Conservation (phyloP, 306 rosid genomes). For the Fragaria nilgerrensis region DNA sequence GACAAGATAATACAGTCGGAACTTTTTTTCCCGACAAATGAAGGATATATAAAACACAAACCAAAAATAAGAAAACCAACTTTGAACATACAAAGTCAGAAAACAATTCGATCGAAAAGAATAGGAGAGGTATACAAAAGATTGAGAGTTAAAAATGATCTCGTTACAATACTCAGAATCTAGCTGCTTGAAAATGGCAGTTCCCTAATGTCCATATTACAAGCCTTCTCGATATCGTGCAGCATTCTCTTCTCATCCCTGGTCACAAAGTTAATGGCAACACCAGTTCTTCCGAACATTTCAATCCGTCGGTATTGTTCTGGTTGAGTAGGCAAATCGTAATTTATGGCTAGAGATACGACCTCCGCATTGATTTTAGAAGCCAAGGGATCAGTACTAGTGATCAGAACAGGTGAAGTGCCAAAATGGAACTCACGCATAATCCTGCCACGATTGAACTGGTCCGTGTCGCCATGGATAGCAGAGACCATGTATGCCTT, state of each 20-base stretch:
- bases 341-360: constrained; percentile 82
- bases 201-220: constrained; percentile 74
- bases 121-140: background rate
- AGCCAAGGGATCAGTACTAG: constrained; percentile 69
- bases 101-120: background rate
- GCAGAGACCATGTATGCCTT: constrained; percentile 79
- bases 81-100: background rate
- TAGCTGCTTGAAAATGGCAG: constrained; percentile 20
- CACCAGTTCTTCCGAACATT: constrained; percentile 85
- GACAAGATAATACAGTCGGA: background rate
- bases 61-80: background rate
- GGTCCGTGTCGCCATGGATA: constrained; percentile 95
- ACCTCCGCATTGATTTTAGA: constrained; percentile 86
- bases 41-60: background rate
- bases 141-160: background rate
- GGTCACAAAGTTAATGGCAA: constrained; percentile 82
- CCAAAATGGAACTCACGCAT: constrained; percentile 87
- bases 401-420: constrained; percentile 77
- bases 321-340: constrained; percentile 83
- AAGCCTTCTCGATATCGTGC: constrained; percentile 77
- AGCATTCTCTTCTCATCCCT: constrained; percentile 69
- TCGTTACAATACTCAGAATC: background rate
- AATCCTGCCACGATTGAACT: constrained; percentile 67
- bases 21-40: background rate
- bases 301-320: constrained; percentile 90